Percentiles rank a stretch among this genome's conserved stretches.
Evolutionary conservation across 2,329 filamentous ascomycete genomes (phyloP).

Genomic region (Ascochyta lentis): DNA sequence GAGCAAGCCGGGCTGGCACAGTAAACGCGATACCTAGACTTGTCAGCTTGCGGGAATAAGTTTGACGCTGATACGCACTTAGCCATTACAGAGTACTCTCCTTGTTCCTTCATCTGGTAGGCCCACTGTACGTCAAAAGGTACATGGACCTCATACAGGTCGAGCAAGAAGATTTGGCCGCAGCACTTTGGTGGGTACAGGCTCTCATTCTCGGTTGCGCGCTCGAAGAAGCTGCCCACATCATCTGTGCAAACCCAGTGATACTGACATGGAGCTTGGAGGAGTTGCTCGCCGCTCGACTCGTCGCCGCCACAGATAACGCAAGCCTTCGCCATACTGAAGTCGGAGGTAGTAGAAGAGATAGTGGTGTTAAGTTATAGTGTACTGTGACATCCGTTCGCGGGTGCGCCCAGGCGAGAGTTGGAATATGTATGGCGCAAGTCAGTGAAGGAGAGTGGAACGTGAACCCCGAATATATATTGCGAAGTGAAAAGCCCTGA

Average conservation of each 20-base stretch:
- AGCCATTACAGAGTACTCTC: slow-evolving; percentile 37
- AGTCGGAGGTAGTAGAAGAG: background rate
- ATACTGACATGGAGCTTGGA: slow-evolving; percentile 27
- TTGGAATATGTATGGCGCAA: background rate
- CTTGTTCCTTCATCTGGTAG: slow-evolving; percentile 34
- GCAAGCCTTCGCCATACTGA: slow-evolving; percentile 23
- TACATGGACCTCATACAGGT: slow-evolving; percentile 30
- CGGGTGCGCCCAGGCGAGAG: background rate
- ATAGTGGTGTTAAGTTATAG: background rate
- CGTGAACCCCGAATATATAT: background rate
- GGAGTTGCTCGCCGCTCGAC: slow-evolving; percentile 21
- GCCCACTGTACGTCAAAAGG: slow-evolving; percentile 27
- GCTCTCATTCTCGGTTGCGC: slow-evolving; percentile 36
- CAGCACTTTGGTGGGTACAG: slow-evolving; percentile 42
- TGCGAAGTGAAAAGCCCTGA: background rate
- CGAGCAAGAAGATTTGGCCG: slow-evolving; percentile 28
- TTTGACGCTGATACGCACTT: slow-evolving; percentile 28
- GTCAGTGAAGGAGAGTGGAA: background rate
- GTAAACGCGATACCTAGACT: slow-evolving; percentile 34
- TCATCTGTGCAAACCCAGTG: slow-evolving; percentile 38
- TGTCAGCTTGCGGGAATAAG: slow-evolving; percentile 4
- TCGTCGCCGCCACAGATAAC: slow-evolving; percentile 34
- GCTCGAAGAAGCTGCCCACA: slow-evolving; percentile 30
- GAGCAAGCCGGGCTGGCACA: slow-evolving; percentile 32
- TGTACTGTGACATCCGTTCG: background rate